Percentiles rank a stretch among this genome's conserved stretches.
These are phyloP conservation scores for Microbotryum silenes-acaulis DNA, from an alignment of 1,284 basidiomycete species.

Conservation along the genomic window DNA sequence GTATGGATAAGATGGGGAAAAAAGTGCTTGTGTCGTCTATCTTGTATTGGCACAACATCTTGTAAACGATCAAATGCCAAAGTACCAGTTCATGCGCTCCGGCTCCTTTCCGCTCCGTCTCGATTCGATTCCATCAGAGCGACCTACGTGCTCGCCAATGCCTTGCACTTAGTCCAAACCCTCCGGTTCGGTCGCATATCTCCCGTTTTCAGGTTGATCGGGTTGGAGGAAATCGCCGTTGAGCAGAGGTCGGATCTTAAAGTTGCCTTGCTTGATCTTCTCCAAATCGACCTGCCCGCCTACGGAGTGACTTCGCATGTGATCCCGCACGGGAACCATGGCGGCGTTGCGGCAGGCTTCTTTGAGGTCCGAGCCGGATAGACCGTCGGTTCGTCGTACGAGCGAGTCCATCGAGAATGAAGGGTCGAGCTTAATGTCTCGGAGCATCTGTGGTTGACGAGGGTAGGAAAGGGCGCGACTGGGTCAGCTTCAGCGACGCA, in stretches of 20 bases:
- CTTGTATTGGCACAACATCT: background rate
- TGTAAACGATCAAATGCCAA: background rate
- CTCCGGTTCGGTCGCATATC: slow-evolving; percentile 3
- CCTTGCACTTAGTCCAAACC: slow-evolving; percentile 10
- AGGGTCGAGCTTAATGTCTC: slow-evolving; percentile 61
- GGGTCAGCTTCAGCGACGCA: background rate
- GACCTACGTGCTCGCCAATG: background rate
- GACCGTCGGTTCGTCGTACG: slow-evolving; percentile 64
- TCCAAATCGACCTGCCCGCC: slow-evolving; percentile 28
- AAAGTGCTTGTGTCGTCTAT: no score
- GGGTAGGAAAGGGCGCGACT: background rate
- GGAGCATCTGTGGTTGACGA: slow-evolving; percentile 59
- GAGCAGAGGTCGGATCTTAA: slow-evolving; percentile 24
- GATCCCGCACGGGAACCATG: slow-evolving; percentile 70
- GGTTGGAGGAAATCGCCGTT: slow-evolving; percentile 20
- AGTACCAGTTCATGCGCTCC: background rate
- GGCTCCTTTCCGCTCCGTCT: no score
- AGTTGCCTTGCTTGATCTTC: slow-evolving; percentile 22
- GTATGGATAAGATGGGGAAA: no score
- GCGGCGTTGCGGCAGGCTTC: slow-evolving; percentile 78
- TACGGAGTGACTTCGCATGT: slow-evolving; percentile 47
- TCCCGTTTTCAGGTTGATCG: slow-evolving; percentile 7
- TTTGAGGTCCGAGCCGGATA: slow-evolving; percentile 84
- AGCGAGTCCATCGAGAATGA: slow-evolving; percentile 60
- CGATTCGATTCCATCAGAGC: background rate